These are phyloP conservation scores for Nymphaea colorata DNA, from an alignment of 164 flowering plant genomes.

Conservation along the genomic window DNA sequence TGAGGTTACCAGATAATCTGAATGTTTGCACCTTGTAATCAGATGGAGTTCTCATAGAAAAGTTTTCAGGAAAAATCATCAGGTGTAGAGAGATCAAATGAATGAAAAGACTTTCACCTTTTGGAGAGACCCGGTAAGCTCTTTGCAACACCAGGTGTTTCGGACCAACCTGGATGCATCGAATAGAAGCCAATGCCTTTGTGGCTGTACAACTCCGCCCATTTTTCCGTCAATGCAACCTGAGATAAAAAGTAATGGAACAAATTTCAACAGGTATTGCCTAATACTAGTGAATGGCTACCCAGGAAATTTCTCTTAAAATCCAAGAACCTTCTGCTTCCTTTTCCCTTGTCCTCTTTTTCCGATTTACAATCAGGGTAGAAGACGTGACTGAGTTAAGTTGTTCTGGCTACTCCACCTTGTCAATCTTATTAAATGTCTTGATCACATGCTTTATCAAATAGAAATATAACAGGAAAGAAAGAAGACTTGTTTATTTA, in stretches of 20 bases:
- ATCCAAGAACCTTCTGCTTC: too few species aligned
- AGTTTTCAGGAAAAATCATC: not conserved
- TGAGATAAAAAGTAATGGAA: constrained; percentile 9
- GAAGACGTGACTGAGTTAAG: too few species aligned
- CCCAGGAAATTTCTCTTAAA: too few species aligned
- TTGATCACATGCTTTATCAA: too few species aligned
- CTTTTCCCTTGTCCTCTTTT: too few species aligned
- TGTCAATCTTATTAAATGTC: too few species aligned
- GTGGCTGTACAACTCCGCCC: constrained; percentile 56
- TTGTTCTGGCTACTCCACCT: too few species aligned
- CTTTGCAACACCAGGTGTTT: constrained; percentile 80
- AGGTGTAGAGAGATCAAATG: not conserved
- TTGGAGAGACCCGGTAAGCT: constrained; percentile 59
- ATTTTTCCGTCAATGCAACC: constrained; percentile 90
- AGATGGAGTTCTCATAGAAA: not conserved
- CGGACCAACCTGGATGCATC: constrained; percentile 99
- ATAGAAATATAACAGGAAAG: too few species aligned
- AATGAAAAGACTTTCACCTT: constrained; percentile 24
- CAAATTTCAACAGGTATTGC: too few species aligned
- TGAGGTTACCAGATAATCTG: constrained; percentile 68
- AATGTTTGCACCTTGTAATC: constrained; percentile 1
- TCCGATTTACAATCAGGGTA: too few species aligned
- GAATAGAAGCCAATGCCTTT: constrained; percentile 84
- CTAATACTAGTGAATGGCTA: too few species aligned
- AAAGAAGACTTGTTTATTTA: too few species aligned